Conservation (phyloP, 2,329 filamentous ascomycete species). For the Pseudonectria buxi region DNA sequence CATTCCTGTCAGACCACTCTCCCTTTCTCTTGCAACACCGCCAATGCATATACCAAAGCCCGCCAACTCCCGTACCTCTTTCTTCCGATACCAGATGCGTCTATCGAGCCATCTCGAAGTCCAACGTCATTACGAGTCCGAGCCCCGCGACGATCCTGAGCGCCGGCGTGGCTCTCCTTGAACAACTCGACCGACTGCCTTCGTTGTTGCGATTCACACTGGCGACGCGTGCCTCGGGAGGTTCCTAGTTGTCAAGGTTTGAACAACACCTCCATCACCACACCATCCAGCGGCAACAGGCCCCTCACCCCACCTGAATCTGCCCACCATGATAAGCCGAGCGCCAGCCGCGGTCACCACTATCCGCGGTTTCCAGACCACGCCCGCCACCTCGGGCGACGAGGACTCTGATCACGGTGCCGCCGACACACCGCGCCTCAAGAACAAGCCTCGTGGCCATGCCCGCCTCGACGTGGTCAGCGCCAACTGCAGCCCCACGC, state of each 20-base stretch:
- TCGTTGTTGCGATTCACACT: constrained; percentile 11
- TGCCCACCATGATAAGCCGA: constrained; percentile 38
- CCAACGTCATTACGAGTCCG: constrained; percentile 42
- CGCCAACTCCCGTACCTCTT: constrained; percentile 37
- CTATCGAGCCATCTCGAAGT: constrained; percentile 42
- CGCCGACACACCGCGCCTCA: constrained; percentile 32
- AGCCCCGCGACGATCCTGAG: constrained; percentile 51
- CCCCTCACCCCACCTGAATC: neutral
- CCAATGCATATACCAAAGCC: constrained; percentile 52
- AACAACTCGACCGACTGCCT: constrained; percentile 18
- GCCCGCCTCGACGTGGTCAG: constrained; percentile 49
- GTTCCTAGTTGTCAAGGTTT: constrained; percentile 13
- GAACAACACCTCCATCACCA: neutral
- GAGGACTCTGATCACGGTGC: constrained; percentile 48
- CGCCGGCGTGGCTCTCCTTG: constrained; percentile 49
- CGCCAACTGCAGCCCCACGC: constrained; percentile 55
- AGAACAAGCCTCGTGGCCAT: constrained; percentile 31
- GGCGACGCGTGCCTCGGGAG: constrained; percentile 10
- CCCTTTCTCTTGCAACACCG: constrained; percentile 12
- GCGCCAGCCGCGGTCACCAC: constrained; percentile 45
- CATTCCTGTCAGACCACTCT: constrained; percentile 9
- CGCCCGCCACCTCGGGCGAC: constrained; percentile 48
- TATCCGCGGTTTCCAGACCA: constrained; percentile 51
- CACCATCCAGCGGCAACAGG: too few species aligned
- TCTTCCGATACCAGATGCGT: constrained; percentile 54